Conservation (phyloP, 306 rosid genomes). For the Delonix regia region DNA sequence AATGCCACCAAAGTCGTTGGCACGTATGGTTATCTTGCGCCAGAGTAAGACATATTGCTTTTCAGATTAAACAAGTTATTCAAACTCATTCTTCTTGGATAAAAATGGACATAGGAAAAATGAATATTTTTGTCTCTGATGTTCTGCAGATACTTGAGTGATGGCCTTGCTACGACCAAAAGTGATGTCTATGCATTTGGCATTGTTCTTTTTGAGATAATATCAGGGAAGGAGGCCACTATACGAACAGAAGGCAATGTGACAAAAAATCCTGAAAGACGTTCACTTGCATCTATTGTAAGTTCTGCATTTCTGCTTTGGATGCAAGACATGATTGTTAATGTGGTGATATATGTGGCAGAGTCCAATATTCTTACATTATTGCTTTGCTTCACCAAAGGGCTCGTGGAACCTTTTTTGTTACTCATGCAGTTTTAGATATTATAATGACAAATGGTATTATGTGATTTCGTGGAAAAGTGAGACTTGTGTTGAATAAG, state of each 20-base stretch:
- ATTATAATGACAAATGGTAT: neutral
- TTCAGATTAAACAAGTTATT: neutral
- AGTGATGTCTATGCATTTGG: constrained; percentile 97
- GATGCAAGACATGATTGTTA: neutral
- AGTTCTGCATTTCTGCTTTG: constrained; percentile 47
- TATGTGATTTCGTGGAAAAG: neutral
- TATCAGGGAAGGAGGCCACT: constrained; percentile 89
- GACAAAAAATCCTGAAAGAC: constrained; percentile 80
- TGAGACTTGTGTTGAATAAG: neutral
- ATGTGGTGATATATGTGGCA: neutral
- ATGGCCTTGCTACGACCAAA: constrained; percentile 90
- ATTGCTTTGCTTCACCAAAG: constrained; percentile 15
- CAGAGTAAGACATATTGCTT: constrained; percentile 69
- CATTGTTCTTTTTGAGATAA: constrained; percentile 86
- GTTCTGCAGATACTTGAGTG: constrained; percentile 79
- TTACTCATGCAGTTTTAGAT: neutral
- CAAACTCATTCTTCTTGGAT: constrained; percentile 14
- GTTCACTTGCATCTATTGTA: constrained; percentile 90
- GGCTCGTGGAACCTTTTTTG: neutral
- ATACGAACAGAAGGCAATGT: constrained; percentile 71
- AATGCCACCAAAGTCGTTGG: constrained; percentile 91
- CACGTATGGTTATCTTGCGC: constrained; percentile 96
- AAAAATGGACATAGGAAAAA: neutral
- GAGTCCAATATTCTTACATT: constrained; percentile 2
- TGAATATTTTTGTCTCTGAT: neutral